A percentile compares a stretch with the other conserved stretches of the same genome.
Conservation (phyloP, 345 rosid genomes). For the Lepidium didymum region DNA sequence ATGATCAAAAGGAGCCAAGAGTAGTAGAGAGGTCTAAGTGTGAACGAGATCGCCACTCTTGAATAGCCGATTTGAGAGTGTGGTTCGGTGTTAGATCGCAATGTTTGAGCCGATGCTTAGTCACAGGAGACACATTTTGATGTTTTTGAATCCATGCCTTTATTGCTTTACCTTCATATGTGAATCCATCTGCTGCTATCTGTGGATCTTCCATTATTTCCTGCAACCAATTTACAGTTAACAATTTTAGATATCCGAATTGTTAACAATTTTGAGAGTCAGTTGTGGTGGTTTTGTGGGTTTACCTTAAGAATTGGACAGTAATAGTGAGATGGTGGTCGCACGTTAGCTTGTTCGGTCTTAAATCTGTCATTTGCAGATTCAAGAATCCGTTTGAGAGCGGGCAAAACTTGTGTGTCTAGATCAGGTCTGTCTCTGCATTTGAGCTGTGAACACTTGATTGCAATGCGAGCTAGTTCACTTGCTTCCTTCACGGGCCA, state of each 20-base stretch:
- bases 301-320: constrained; percentile 85
- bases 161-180: constrained; percentile 71
- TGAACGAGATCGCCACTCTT: constrained; percentile 62
- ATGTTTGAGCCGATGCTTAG: constrained; percentile 54
- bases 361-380: constrained; percentile 48
- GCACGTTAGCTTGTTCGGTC: constrained; percentile 32
- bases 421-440: constrained; percentile 95
- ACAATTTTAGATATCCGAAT: background rate
- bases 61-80: constrained; percentile 61
- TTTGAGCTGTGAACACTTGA: constrained; percentile 62
- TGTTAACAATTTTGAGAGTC: background rate
- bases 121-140: constrained; percentile 58
- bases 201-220: constrained; percentile 88
- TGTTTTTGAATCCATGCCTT: constrained; percentile 63
- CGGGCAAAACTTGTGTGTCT: constrained; percentile 62
- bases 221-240: constrained; percentile 29
- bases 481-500: constrained; percentile 70
- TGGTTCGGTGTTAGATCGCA: constrained; percentile 48
- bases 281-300: background rate
- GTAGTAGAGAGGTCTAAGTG: constrained; percentile 23
- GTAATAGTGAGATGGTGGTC: constrained; percentile 61
- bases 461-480: constrained; percentile 62
- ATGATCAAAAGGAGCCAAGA: constrained; percentile 20
- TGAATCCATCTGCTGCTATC: constrained; percentile 83
- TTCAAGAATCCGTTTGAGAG: constrained; percentile 54